Percentiles rank a stretch among this genome's conserved stretches.
Evolutionary conservation across 371 early-diverging fungal genomes (phyloP).

Genomic region (Phascolomyces articulosus): DNA sequence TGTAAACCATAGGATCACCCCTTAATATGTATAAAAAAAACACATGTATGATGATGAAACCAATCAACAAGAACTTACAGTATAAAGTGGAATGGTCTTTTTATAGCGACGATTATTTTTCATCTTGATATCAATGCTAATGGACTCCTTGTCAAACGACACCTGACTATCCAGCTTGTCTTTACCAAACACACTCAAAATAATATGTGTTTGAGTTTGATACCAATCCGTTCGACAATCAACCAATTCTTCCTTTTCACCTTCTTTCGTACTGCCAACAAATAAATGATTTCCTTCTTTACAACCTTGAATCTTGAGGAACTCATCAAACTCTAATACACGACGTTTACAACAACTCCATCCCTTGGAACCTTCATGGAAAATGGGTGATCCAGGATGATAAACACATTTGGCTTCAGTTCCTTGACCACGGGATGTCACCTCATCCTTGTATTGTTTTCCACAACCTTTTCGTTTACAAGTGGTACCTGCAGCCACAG

Average conservation of each 20-base stretch:
- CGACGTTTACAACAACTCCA: conserved; percentile 87
- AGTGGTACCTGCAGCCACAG: conserved; percentile 75
- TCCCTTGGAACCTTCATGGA: conserved; percentile 95
- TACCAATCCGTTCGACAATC: conserved; percentile 94
- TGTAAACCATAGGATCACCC: too few species aligned
- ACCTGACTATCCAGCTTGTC: conserved; percentile 75
- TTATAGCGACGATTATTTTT: conserved; percentile 66
- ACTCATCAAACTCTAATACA: conserved; percentile 97
- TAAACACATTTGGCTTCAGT: conserved; percentile 72
- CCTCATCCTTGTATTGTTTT: conserved; percentile 63
- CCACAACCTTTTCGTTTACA: conserved; percentile 90
- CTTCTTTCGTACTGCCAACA: conserved; percentile 46
- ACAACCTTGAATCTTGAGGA: conserved; percentile 93
- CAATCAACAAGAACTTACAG: too few species aligned
- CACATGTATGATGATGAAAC: too few species aligned
- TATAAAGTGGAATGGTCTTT: conserved; percentile 64
- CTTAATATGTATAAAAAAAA: too few species aligned
- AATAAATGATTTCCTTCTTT: conserved; percentile 85
- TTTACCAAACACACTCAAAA: conserved; percentile 92
- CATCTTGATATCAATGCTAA: conserved; percentile 53
- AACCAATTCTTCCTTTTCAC: conserved; percentile 57
- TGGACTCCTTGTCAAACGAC: conserved; percentile 47
- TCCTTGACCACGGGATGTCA: conserved; percentile 60
- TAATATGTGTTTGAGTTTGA: conserved; percentile 84
- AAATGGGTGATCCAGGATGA: conserved; percentile 89